Conservation (phyloP, 2,329 filamentous ascomycete species). For the Colletotrichum orchidophilum region DNA sequence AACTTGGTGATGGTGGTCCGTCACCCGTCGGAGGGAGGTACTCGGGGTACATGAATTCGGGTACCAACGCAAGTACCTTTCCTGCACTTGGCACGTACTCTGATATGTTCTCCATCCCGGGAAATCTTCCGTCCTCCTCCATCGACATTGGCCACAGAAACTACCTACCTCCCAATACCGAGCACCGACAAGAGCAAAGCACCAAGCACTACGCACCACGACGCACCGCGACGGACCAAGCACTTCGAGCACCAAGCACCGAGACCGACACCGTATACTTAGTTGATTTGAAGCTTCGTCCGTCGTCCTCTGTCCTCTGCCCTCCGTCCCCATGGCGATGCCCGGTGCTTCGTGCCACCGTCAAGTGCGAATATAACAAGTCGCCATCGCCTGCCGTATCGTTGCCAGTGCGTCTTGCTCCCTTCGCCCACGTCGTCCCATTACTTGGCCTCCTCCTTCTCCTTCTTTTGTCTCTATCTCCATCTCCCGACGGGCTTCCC, state of each 20-base stretch:
- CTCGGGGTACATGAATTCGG: slow-evolving; percentile 7
- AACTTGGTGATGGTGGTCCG: slow-evolving; percentile 4
- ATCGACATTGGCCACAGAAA: background rate
- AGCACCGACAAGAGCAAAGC: background rate
- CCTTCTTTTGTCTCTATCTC: slow-evolving; percentile 17
- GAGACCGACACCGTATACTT: background rate
- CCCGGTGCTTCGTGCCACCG: slow-evolving; percentile 5
- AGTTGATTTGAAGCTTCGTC: background rate
- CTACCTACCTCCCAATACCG: too few relatives aligned
- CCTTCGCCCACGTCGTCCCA: background rate
- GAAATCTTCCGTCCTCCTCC: background rate
- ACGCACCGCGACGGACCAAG: too few relatives aligned
- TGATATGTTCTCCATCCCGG: background rate
- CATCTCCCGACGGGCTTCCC: background rate
- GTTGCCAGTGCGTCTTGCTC: background rate
- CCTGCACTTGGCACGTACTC: slow-evolving; percentile 10
- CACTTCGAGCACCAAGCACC: background rate
- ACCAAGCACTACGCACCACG: background rate
- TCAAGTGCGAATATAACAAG: slow-evolving; percentile 16
- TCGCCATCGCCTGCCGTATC: background rate
- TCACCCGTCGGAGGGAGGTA: slow-evolving; percentile 16
- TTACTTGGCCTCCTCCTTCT: slow-evolving; percentile 6
- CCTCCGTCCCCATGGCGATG: background rate
- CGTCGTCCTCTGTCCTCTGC: background rate
- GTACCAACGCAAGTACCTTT: slow-evolving; percentile 14